These are phyloP conservation scores for Apostasia ramifera DNA, from an alignment of 106 monocot genomes.

Conservation along the genomic window DNA sequence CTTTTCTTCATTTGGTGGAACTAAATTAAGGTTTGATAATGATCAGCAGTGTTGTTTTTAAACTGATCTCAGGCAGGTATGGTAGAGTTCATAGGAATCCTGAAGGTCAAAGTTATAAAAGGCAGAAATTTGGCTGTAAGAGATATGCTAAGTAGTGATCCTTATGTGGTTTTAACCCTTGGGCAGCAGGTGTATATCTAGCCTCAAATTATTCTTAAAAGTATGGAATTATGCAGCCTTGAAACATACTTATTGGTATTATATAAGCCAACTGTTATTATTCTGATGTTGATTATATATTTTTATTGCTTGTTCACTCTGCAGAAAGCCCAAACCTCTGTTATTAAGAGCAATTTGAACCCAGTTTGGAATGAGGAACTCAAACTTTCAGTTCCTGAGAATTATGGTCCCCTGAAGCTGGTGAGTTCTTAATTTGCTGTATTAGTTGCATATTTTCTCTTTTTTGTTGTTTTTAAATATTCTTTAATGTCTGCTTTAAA, in stretches of 20 bases:
- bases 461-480: not conserved
- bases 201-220: too few relatives aligned
- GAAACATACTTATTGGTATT: too few relatives aligned
- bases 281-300: not conserved
- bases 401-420: constrained; percentile 71
- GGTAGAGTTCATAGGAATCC: constrained; percentile 57
- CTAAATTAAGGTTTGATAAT: too few relatives aligned
- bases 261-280: too few relatives aligned
- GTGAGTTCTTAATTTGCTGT: constrained; percentile 20
- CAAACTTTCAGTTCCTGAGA: constrained; percentile 63
- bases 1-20: too few relatives aligned
- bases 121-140: constrained; percentile 67
- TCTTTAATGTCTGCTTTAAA: not conserved
- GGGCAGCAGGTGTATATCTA: constrained; percentile 43
- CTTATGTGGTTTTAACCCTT: constrained; percentile 68
- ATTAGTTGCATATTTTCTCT: not conserved
- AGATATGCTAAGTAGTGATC: constrained; percentile 75
- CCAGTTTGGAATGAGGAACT: constrained; percentile 93
- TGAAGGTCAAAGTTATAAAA: constrained; percentile 68
- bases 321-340: constrained; percentile 67
- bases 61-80: constrained; percentile 31
- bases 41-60: not conserved
- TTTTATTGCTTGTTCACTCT: not conserved
- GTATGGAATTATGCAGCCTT: too few relatives aligned
- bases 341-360: constrained; percentile 74